These are phyloP conservation scores for Neoascochyta sp. DNA, from an alignment of 2,329 filamentous ascomycete species.

Conservation along the genomic window DNA sequence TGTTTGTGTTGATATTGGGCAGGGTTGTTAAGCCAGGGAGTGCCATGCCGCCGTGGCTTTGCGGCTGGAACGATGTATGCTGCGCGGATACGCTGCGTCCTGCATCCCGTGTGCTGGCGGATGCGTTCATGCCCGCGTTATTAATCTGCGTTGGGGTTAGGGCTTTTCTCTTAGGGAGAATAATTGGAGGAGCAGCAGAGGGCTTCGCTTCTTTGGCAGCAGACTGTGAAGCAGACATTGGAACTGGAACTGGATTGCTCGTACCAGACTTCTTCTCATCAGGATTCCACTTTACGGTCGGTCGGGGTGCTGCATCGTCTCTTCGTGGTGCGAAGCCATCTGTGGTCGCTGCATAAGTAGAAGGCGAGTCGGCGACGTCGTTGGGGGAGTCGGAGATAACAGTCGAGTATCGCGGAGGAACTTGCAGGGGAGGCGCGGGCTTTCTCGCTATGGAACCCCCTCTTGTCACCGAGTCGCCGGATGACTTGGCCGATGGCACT, in stretches of 20 bases:
- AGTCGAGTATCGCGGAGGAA: conserved; percentile 45
- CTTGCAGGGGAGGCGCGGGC: conserved; percentile 40
- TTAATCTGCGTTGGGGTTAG: conserved; percentile 43
- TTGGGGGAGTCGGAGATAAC: conserved; percentile 39
- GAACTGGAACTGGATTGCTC: conserved; percentile 25
- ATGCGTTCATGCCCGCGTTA: conserved; percentile 34
- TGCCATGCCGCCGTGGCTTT: conserved; percentile 13
- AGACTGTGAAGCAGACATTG: conserved; percentile 16
- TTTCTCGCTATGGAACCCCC: too few species aligned
- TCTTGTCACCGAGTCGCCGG: conserved; percentile 29
- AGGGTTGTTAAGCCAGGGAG: conserved; percentile 16
- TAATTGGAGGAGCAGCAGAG: conserved; percentile 31
- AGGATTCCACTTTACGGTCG: conserved; percentile 21
- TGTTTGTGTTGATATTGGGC: conserved; percentile 5
- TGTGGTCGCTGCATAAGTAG: conserved; percentile 38
- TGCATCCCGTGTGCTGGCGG: conserved; percentile 17
- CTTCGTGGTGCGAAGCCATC: conserved; percentile 39
- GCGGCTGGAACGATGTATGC: conserved; percentile 6
- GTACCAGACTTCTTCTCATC: conserved; percentile 40
- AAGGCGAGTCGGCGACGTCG: conserved; percentile 39
- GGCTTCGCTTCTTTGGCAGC: conserved; percentile 9
- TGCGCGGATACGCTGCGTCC: conserved; percentile 7
- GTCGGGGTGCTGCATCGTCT: conserved; percentile 13
- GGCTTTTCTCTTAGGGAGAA: conserved; percentile 45
- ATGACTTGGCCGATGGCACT: conserved; percentile 22